Evolutionary conservation across 495 filamentous ascomycete species (phyloP).

Genomic region (Penicillium steckii): DNA sequence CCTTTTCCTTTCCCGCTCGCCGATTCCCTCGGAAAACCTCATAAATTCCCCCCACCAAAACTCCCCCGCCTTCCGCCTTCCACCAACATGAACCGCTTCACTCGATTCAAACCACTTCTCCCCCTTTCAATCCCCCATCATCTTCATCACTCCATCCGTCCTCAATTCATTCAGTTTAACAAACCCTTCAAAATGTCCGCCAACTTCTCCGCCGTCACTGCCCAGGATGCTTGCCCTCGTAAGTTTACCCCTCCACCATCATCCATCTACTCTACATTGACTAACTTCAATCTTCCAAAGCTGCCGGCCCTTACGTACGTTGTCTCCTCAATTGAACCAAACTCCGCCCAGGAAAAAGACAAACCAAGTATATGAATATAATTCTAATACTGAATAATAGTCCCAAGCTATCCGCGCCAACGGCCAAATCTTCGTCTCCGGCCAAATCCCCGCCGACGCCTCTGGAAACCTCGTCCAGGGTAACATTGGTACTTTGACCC

Average conservation of each 20-base stretch:
- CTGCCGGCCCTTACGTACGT: constrained; percentile 59
- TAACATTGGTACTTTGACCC: constrained; percentile 73
- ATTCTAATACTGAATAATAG: constrained; percentile 37
- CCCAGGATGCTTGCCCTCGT: constrained; percentile 50
- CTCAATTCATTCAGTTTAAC: constrained; percentile 2
- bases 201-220: constrained; percentile 36
- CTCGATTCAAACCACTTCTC: constrained; percentile 23
- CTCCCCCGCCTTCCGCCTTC: constrained; percentile 8
- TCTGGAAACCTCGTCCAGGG: constrained; percentile 72
- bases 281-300: constrained; percentile 24
- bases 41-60: constrained; percentile 5
- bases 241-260: constrained; percentile 20
- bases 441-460: constrained; percentile 82
- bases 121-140: constrained; percentile 5
- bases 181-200: constrained; percentile 32
- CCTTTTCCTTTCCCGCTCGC: neutral
- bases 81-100: constrained; percentile 13
- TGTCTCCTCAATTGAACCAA: neutral
- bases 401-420: constrained; percentile 88
- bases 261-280: neutral
- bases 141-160: neutral
- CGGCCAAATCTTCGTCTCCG: constrained; percentile 84
- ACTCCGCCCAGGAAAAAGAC: constrained; percentile 2
- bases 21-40: constrained; percentile 31
- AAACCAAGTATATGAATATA: neutral